These are phyloP conservation scores for Aureobasidium namibiae DNA, from an alignment of 2,329 filamentous ascomycete genomes.

Conservation along the genomic window DNA sequence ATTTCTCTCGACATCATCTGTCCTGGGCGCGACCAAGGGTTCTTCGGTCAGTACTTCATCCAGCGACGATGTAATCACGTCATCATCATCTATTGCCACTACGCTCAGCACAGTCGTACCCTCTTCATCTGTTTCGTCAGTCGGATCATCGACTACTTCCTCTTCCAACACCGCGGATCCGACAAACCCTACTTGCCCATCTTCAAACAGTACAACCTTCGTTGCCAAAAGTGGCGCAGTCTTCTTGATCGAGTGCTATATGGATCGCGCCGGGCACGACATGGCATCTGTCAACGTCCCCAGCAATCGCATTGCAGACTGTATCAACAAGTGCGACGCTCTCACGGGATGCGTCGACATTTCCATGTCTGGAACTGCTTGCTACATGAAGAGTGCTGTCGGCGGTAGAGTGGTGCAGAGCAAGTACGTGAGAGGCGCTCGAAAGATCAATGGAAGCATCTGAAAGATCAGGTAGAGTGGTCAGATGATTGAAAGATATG, in stretches of 20 bases:
- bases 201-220: neutral
- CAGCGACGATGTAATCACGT: neutral
- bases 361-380: slow-evolving; percentile 16
- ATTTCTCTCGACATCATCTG: neutral
- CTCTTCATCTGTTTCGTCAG: neutral
- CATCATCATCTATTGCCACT: neutral
- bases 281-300: slow-evolving; percentile 1
- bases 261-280: slow-evolving; percentile 13
- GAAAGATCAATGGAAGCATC: too few relatives aligned
- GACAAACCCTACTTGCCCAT: neutral
- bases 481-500: too few relatives aligned
- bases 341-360: slow-evolving; percentile 10
- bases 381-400: slow-evolving; percentile 9
- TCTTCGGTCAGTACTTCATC: neutral
- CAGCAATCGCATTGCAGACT: slow-evolving; percentile 9
- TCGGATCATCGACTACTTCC: neutral
- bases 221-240: neutral
- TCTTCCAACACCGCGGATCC: neutral
- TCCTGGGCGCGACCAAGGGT: neutral
- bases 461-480: too few relatives aligned
- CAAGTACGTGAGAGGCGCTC: neutral
- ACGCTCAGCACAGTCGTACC: neutral
- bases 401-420: neutral
- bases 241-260: slow-evolving; percentile 10
- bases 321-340: slow-evolving; percentile 9